Evolutionary conservation across 2,329 filamentous ascomycete species (phyloP).

Genomic region (Thelonectria rubi): DNA sequence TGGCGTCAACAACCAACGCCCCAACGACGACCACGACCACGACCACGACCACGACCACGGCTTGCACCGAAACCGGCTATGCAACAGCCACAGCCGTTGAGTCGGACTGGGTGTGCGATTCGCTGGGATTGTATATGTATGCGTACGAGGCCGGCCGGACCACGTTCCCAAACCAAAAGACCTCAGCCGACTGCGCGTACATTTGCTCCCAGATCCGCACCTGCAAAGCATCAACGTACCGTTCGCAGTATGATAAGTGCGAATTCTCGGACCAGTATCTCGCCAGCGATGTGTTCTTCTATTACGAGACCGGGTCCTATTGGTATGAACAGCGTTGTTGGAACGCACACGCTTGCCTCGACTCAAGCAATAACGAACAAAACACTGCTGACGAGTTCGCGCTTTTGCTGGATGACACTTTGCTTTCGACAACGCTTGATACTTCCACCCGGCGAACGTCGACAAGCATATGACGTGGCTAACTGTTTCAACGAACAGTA

Average conservation of each 20-base stretch:
- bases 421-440: not conserved
- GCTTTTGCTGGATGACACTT: not conserved
- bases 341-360: not conserved
- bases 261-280: conserved; percentile 1
- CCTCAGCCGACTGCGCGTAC: not conserved
- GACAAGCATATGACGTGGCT: no score
- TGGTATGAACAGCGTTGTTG: conserved; percentile 7
- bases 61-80: conserved; percentile 2
- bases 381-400: no score
- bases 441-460: not conserved
- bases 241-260: conserved; percentile 3
- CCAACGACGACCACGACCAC: not conserved
- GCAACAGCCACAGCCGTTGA: not conserved
- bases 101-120: not conserved
- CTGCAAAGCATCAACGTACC: conserved; percentile 2
- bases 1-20: not conserved
- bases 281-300: not conserved
- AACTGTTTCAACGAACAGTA: no score
- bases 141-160: conserved; percentile 2
- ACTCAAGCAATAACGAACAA: not conserved
- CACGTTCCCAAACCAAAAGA: conserved; percentile 1
- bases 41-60: not conserved
- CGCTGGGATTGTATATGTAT: not conserved
- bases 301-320: not conserved
- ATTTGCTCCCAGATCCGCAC: conserved; percentile 5